Evolutionary conservation across 2,329 filamentous ascomycete genomes (phyloP).

Genomic region (Xylariales sp.): DNA sequence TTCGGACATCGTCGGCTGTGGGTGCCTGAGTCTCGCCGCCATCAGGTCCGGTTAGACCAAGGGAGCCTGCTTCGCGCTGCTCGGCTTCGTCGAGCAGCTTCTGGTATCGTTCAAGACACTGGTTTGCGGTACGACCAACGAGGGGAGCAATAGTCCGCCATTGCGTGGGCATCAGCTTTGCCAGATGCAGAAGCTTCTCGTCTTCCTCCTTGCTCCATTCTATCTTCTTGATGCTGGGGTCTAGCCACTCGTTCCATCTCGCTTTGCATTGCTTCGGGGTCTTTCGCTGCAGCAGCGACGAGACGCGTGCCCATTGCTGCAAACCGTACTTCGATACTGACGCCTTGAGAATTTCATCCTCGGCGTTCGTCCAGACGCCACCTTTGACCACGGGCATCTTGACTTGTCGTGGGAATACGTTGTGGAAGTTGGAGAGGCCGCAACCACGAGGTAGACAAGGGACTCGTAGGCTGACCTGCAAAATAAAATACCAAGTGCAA

Average conservation of each 20-base stretch:
- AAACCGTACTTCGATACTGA: conserved; percentile 91
- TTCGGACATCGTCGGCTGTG: conserved; percentile 85
- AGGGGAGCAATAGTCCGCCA: conserved; percentile 98
- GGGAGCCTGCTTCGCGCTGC: conserved; percentile 72
- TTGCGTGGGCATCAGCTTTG: conserved; percentile 98
- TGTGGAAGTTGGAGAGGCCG: too few species aligned
- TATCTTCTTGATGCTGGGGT: conserved; percentile 95
- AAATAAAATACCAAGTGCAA: too few species aligned
- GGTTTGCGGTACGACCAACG: conserved; percentile 91
- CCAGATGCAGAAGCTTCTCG: conserved; percentile 91
- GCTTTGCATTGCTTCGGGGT: conserved; percentile 99
- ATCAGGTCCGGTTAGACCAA: conserved; percentile 79
- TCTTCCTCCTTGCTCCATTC: conserved; percentile 99
- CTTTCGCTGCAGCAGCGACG: conserved; percentile 92
- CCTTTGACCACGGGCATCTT: conserved; percentile 69
- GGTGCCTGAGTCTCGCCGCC: conserved; percentile 85
- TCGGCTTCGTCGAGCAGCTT: conserved; percentile 95
- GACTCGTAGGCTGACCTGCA: too few species aligned
- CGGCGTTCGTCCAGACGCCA: conserved; percentile 64
- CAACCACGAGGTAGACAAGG: too few species aligned
- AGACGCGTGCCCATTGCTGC: conserved; percentile 98
- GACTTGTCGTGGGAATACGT: conserved; percentile 5
- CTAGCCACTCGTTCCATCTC: conserved; percentile 96
- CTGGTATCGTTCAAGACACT: conserved; percentile 95
- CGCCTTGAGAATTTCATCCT: conserved; percentile 96